Evolutionary conservation across 164 flowering plant species (phyloP).

Genomic region (Stephania japonica): DNA sequence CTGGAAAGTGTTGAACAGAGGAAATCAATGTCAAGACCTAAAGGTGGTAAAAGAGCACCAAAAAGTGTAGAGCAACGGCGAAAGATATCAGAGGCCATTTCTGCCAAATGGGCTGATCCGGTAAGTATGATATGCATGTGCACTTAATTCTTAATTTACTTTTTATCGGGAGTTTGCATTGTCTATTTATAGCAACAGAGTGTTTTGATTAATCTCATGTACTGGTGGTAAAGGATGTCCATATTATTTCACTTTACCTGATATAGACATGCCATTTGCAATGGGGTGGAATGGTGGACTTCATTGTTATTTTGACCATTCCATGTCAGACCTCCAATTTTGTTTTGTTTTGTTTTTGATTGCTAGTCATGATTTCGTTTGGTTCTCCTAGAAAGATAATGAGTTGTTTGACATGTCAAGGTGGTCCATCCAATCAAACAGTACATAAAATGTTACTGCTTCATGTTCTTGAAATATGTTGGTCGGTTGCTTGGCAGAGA

Average conservation of each 20-base stretch:
- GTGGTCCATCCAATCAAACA: neutral
- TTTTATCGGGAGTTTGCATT: conserved; percentile 5
- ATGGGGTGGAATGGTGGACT: neutral
- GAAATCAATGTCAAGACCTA: conserved; percentile 37
- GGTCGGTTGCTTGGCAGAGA: neutral
- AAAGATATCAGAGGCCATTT: conserved; percentile 81
- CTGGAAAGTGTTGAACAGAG: conserved; percentile 54
- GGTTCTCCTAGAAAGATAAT: neutral
- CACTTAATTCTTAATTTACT: neutral
- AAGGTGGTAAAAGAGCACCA: conserved; percentile 75
- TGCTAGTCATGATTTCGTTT: neutral
- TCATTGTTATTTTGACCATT: neutral
- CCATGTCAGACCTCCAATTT: neutral
- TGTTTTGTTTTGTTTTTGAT: neutral
- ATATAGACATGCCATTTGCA: neutral
- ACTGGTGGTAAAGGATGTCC: neutral
- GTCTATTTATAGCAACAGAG: neutral
- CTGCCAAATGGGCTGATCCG: conserved; percentile 97
- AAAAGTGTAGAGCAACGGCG: conserved; percentile 75
- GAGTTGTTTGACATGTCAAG: neutral
- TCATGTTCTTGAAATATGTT: neutral
- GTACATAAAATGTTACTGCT: neutral
- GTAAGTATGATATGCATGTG: conserved; percentile 37
- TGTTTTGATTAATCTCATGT: neutral
- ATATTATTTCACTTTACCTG: neutral